phyloP scores from a whole-genome alignment of 2,329 filamentous ascomycete genomes.

The Ophiognomonia clavigignenti-juglandacearum region DNA sequence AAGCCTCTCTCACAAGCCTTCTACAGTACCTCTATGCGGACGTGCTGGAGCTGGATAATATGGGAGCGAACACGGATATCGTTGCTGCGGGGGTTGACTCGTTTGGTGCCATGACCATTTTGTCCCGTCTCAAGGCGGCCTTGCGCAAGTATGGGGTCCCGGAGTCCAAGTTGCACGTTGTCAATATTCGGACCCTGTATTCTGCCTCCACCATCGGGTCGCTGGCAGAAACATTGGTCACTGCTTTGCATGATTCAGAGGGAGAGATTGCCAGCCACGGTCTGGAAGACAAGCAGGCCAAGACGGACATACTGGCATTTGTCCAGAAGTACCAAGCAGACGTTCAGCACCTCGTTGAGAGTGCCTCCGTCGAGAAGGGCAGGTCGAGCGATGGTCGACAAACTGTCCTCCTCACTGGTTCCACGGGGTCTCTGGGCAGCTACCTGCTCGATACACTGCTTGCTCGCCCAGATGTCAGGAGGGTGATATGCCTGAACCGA shows the following conservation, averaged over 20 bases:
- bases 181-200: background rate
- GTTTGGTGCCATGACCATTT: background rate
- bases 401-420: constrained; percentile 36
- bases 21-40: background rate
- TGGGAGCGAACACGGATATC: background rate
- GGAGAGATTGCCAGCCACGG: too few species aligned
- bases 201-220: background rate
- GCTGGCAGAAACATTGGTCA: background rate
- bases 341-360: background rate
- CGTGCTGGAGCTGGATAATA: background rate
- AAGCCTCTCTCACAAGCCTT: background rate
- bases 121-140: background rate
- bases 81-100: background rate
- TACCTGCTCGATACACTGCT: constrained; percentile 39
- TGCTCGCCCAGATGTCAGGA: constrained; percentile 28
- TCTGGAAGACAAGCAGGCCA: background rate
- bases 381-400: background rate
- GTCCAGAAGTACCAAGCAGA: constrained; percentile 15
- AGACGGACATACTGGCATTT: background rate
- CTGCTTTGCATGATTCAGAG: background rate
- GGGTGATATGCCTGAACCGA: constrained; percentile 46
- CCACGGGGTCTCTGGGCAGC: constrained; percentile 43
- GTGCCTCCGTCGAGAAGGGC: background rate
- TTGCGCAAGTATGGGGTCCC: background rate
- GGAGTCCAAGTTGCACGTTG: background rate